Percentiles rank a stretch among this genome's conserved stretches.
Evolutionary conservation across 495 filamentous ascomycete species (phyloP).

Genomic region (Bryoglossum gracile): DNA sequence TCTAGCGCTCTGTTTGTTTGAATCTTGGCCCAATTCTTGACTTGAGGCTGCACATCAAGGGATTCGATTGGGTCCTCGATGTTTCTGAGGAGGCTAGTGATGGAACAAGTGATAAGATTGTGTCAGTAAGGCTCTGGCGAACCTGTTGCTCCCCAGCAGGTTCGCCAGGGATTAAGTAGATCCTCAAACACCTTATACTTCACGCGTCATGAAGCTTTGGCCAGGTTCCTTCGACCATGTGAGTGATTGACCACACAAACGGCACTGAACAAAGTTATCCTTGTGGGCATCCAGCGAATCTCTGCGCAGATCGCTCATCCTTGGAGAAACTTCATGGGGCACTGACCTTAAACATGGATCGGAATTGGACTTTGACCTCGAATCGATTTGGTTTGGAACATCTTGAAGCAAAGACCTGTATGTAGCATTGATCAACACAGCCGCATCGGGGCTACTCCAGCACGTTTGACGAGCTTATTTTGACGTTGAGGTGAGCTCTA

Average conservation of each 20-base stretch:
- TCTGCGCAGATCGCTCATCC: background rate
- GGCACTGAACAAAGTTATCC: background rate
- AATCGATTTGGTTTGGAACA: constrained; percentile 11
- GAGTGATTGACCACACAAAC: background rate
- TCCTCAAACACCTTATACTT: constrained; percentile 17
- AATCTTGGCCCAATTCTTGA: constrained; percentile 6
- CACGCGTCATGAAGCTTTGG: constrained; percentile 3
- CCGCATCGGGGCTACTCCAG: background rate
- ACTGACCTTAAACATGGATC: background rate
- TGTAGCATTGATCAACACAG: constrained; percentile 1
- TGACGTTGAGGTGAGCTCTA: constrained; percentile 1
- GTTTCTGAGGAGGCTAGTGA: background rate
- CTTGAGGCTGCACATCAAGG: background rate
- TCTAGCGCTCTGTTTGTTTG: constrained; percentile 22
- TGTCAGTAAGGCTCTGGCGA: too few species aligned
- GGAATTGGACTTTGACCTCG: constrained; percentile 9
- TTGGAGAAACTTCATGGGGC: constrained; percentile 7
- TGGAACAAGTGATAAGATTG: constrained; percentile 10
- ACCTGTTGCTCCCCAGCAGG: background rate
- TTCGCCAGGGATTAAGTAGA: constrained; percentile 5
- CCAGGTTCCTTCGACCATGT: constrained; percentile 1
- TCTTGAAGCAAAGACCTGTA: constrained; percentile 6
- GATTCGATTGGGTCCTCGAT: constrained; percentile 5
- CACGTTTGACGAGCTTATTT: background rate
- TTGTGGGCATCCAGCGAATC: constrained; percentile 1